Evolutionary conservation across 148 eudicot species (phyloP).

Genomic region (Pouteria glomerata): DNA sequence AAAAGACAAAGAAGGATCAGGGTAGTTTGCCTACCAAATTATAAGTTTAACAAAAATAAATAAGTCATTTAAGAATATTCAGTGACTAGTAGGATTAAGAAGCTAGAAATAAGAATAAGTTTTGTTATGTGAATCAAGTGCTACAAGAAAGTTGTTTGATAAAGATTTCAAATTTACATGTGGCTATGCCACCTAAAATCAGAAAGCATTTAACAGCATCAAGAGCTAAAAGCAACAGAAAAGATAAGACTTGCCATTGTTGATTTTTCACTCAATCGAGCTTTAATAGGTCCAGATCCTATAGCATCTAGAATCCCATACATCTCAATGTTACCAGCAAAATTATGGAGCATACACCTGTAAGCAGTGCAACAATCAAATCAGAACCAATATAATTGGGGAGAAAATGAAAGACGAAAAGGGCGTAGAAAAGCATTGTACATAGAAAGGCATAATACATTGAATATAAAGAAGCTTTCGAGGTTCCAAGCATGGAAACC

Average conservation of each 20-base stretch:
- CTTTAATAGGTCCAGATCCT: constrained; percentile 53
- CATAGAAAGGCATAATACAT: too few relatives aligned
- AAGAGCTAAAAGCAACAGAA: neutral
- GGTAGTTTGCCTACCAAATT: neutral
- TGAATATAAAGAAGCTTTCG: too few relatives aligned
- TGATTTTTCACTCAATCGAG: constrained; percentile 44
- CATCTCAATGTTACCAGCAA: constrained; percentile 55
- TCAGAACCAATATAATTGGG: neutral
- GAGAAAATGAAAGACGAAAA: neutral
- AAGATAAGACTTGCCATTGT: constrained; percentile 39
- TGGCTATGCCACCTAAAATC: neutral
- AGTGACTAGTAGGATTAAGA: neutral
- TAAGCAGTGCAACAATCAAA: neutral
- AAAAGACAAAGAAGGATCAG: neutral
- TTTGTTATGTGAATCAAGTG: neutral
- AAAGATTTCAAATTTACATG: neutral
- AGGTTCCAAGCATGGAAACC: neutral
- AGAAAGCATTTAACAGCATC: neutral
- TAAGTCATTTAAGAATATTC: neutral
- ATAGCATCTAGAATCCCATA: constrained; percentile 46
- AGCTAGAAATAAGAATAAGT: neutral
- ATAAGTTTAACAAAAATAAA: neutral
- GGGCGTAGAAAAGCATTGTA: neutral
- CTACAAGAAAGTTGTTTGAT: neutral
- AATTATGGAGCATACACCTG: constrained; percentile 62